A percentile compares a stretch with the other conserved stretches of the same genome.
These are phyloP conservation scores for Narthecium ossifragum DNA, from an alignment of 106 monocot species.

Conservation along the genomic window DNA sequence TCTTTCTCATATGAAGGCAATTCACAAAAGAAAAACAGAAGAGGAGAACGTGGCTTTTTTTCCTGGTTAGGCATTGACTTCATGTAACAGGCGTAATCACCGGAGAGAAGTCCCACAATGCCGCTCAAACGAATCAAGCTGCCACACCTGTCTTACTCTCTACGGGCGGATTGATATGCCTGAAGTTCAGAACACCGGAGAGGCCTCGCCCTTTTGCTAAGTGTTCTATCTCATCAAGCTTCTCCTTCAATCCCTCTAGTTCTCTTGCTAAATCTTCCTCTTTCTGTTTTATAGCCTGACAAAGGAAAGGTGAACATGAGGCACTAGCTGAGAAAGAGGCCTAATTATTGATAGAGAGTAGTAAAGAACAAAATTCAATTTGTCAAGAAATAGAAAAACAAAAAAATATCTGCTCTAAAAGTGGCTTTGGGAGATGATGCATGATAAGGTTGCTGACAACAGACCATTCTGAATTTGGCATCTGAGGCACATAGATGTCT, in stretches of 20 bases:
- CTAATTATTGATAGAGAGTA: neutral
- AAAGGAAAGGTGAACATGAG: neutral
- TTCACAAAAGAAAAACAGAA: too few species aligned
- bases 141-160: conserved; percentile 8
- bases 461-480: too few species aligned
- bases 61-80: too few species aligned
- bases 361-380: neutral
- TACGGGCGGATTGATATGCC: conserved; percentile 7
- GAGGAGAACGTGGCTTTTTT: too few species aligned
- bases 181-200: conserved; percentile 28
- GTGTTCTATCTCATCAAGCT: conserved; percentile 39
- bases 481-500: too few species aligned
- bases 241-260: conserved; percentile 36
- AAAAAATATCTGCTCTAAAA: neutral
- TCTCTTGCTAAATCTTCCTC: conserved; percentile 45
- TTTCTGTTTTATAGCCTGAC: conserved; percentile 37
- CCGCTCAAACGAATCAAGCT: neutral
- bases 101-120: too few species aligned
- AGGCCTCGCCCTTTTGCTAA: conserved; percentile 30
- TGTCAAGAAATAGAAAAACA: too few species aligned
- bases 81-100: too few species aligned
- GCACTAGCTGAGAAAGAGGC: neutral
- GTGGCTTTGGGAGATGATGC: neutral
- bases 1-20: too few species aligned
- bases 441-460: neutral